Evolutionary conservation across 768 basidiomycete species (phyloP).

Genomic region (Epithele typhae): DNA sequence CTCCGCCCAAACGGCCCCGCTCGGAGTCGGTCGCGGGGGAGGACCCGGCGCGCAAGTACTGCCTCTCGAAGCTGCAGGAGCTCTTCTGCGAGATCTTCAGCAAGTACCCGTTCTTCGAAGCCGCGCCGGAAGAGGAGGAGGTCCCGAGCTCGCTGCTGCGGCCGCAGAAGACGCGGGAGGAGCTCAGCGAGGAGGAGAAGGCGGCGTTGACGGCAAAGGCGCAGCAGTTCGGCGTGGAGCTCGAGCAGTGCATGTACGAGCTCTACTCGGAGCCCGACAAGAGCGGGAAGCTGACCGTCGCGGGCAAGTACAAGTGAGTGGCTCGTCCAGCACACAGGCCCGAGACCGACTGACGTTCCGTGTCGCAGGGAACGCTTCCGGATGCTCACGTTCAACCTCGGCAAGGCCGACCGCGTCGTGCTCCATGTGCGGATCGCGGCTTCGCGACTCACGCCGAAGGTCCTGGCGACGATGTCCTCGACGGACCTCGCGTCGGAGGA

Average conservation of each 20-base stretch:
- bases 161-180: slow-evolving; percentile 43
- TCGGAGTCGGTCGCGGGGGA: slow-evolving; percentile 41
- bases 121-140: slow-evolving; percentile 22
- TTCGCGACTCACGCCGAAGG: slow-evolving; percentile 58
- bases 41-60: slow-evolving; percentile 79
- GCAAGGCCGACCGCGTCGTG: slow-evolving; percentile 71
- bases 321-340: no score
- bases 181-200: slow-evolving; percentile 59
- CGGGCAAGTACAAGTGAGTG: slow-evolving; percentile 76
- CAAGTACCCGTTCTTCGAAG: slow-evolving; percentile 56
- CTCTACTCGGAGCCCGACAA: slow-evolving; percentile 77
- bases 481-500: slow-evolving; percentile 89
- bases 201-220: slow-evolving; percentile 51
- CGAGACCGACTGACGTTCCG: background rate
- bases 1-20: slow-evolving; percentile 45
- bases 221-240: slow-evolving; percentile 59
- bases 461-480: slow-evolving; percentile 80
- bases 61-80: slow-evolving; percentile 70
- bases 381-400: slow-evolving; percentile 85
- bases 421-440: slow-evolving; percentile 78
- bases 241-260: slow-evolving; percentile 76
- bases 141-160: slow-evolving; percentile 16
- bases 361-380: slow-evolving; percentile 77
- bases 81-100: slow-evolving; percentile 68
- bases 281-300: slow-evolving; percentile 54